Conservation (phyloP, 257 asterid genomes). For the Jacaranda mimosifolia region DNA sequence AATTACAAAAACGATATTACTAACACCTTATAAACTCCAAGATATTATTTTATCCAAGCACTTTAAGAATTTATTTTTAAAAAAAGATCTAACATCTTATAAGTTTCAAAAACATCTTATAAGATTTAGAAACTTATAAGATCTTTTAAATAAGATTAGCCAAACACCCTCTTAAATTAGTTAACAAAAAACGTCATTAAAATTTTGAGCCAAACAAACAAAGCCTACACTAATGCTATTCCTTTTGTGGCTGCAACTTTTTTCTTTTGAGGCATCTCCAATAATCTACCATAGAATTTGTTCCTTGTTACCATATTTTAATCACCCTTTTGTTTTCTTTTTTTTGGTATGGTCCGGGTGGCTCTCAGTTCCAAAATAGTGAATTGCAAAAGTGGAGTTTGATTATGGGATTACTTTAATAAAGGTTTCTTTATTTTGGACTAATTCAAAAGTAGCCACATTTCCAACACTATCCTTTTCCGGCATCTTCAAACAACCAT, state of each 20-base stretch:
- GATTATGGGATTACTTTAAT: slow-evolving; percentile 47
- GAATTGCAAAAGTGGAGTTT: slow-evolving; percentile 37
- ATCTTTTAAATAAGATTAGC: too few species aligned
- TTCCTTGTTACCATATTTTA: not conserved
- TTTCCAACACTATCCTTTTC: slow-evolving; percentile 29
- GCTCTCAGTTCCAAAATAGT: slow-evolving; percentile 18
- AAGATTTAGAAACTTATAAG: too few species aligned
- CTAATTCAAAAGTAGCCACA: slow-evolving; percentile 42
- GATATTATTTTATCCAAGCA: too few species aligned
- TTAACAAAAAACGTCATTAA: too few species aligned
- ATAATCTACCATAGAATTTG: not conserved
- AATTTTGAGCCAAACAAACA: too few species aligned
- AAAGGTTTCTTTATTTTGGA: slow-evolving; percentile 41
- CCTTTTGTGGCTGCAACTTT: slow-evolving; percentile 41
- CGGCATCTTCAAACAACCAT: slow-evolving; percentile 7
- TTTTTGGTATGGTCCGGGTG: not conserved
- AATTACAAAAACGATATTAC: too few species aligned
- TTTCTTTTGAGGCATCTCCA: slow-evolving; percentile 7
- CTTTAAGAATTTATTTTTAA: too few species aligned
- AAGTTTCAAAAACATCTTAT: too few species aligned
- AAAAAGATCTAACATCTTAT: too few species aligned
- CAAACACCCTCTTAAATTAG: too few species aligned
- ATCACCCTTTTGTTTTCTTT: not conserved
- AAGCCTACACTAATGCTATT: slow-evolving; percentile 25
- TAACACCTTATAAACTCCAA: too few species aligned